A percentile compares a stretch with the other conserved stretches of the same genome.
phyloP scores from a whole-genome alignment of 306 rosid species.

The Mucuna pruriens region DNA sequence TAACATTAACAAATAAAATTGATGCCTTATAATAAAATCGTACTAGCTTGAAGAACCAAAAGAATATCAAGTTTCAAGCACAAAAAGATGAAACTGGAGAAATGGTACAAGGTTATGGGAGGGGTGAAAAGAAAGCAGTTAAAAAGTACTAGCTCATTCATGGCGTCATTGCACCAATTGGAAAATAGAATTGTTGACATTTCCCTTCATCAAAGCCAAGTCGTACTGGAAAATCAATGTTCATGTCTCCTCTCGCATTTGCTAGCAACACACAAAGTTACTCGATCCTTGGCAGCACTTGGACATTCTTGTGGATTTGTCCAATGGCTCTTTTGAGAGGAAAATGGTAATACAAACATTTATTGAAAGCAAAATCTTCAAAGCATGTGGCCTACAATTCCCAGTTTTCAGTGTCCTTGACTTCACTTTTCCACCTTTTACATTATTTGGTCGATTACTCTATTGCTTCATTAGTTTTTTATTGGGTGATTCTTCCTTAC shows the following conservation, averaged over 20 bases:
- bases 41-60: neutral
- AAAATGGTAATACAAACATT: constrained; percentile 35
- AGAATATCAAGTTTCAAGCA: neutral
- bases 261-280: constrained; percentile 17
- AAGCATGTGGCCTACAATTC: constrained; percentile 37
- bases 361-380: constrained; percentile 36
- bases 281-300: constrained; percentile 30
- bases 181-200: constrained; percentile 40
- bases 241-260: constrained; percentile 33
- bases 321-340: neutral
- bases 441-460: neutral
- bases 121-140: neutral
- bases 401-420: constrained; percentile 29
- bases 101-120: constrained; percentile 27
- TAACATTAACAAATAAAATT: neutral
- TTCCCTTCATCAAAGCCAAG: constrained; percentile 34
- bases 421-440: constrained; percentile 8
- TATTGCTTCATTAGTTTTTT: neutral
- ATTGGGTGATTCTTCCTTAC: neutral
- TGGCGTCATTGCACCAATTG: constrained; percentile 26
- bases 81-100: constrained; percentile 14
- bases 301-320: constrained; percentile 37
- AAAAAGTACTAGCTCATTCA: constrained; percentile 36
- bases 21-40: neutral
- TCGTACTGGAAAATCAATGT: constrained; percentile 46